Evolutionary conservation across 148 eudicot genomes (phyloP).

Genomic region (Cornus suecica): DNA sequence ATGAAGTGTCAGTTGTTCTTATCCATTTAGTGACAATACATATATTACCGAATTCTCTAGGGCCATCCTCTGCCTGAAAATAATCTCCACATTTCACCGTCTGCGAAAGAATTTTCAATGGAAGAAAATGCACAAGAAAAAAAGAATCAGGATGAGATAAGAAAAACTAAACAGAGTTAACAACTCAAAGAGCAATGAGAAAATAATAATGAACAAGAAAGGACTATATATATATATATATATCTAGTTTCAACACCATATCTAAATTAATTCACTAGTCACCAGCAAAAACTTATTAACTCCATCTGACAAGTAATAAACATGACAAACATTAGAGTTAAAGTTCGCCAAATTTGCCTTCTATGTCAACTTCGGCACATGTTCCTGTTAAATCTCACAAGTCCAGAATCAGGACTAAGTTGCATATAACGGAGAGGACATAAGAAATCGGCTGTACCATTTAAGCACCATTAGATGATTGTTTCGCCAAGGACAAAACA

Average conservation of each 20-base stretch:
- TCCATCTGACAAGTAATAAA: not conserved
- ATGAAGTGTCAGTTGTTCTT: constrained; percentile 52
- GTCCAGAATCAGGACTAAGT: not conserved
- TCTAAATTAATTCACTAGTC: not conserved
- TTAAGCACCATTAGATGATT: not conserved
- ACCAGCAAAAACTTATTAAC: not conserved
- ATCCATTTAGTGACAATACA: constrained; percentile 58
- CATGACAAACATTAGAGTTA: not conserved
- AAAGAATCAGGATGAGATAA: not conserved
- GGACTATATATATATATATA: not conserved
- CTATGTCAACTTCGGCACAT: not conserved
- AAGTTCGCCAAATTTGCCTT: not conserved
- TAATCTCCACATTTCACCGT: constrained; percentile 86
- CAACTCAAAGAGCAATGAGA: not conserved
- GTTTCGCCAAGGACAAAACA: not conserved
- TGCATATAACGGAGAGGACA: no score
- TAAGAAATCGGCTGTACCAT: not conserved
- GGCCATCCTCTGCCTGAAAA: constrained; percentile 90
- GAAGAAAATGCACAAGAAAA: constrained; percentile 1
- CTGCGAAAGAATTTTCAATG: constrained; percentile 36
- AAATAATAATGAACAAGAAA: not conserved
- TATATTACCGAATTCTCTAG: constrained; percentile 81
- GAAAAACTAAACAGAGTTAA: constrained; percentile 5
- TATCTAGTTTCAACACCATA: not conserved
- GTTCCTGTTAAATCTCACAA: not conserved